Percentiles rank a stretch among this genome's conserved stretches.
Evolutionary conservation across 495 filamentous ascomycete genomes (phyloP).

Genomic region (Penicillium canariense): DNA sequence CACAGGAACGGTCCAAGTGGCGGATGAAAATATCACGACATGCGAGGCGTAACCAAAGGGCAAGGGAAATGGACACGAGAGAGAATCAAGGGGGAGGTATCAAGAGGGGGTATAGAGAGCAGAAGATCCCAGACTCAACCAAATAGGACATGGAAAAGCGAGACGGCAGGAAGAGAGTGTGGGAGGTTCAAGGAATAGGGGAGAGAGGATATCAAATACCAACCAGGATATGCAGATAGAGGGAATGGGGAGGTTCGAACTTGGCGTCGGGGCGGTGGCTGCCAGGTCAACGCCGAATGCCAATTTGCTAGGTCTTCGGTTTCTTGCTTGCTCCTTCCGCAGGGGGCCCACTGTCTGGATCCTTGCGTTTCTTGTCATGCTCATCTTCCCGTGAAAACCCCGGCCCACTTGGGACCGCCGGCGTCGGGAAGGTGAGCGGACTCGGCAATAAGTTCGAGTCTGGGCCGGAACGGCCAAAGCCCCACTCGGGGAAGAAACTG

Average conservation of each 20-base stretch:
- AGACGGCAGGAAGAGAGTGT: not conserved
- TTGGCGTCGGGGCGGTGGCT: not conserved
- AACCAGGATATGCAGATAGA: slow-evolving; percentile 8
- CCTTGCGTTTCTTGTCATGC: slow-evolving; percentile 54
- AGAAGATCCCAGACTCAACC: slow-evolving; percentile 19
- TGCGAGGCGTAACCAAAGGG: not conserved
- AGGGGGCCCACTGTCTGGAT: slow-evolving; percentile 44
- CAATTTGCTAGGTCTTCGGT: slow-evolving; percentile 37
- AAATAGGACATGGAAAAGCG: slow-evolving; percentile 10
- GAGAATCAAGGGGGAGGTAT: slow-evolving; percentile 14
- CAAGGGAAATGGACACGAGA: slow-evolving; percentile 3
- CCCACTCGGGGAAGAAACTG: slow-evolving; percentile 92
- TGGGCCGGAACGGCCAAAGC: slow-evolving; percentile 58
- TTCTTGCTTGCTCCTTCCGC: slow-evolving; percentile 46
- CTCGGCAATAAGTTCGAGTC: slow-evolving; percentile 84
- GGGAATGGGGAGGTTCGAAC: not conserved
- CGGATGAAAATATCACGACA: not conserved
- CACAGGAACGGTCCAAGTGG: not conserved
- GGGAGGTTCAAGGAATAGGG: slow-evolving; percentile 2
- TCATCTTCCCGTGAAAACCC: slow-evolving; percentile 63
- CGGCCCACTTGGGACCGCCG: slow-evolving; percentile 68
- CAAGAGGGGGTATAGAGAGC: slow-evolving; percentile 26
- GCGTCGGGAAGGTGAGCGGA: slow-evolving; percentile 88
- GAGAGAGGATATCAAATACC: slow-evolving; percentile 13
- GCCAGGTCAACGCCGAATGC: not conserved